A percentile compares a stretch with the other conserved stretches of the same genome.
phyloP scores from a whole-genome alignment of 2,329 filamentous ascomycete genomes.

The Falciphora oryzae region DNA sequence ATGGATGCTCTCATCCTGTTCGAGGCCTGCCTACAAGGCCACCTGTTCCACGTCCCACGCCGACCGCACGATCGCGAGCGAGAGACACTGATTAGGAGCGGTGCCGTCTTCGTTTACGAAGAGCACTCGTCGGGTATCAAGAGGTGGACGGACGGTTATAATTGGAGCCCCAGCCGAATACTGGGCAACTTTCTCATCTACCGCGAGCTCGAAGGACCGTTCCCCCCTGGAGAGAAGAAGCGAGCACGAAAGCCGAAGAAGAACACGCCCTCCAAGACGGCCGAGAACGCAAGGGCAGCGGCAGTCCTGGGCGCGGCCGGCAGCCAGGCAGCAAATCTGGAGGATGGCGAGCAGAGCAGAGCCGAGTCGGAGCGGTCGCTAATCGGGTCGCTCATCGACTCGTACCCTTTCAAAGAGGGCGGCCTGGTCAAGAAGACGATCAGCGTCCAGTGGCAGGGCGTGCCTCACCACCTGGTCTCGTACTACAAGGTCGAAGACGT shows the following conservation, averaged over 20 bases:
- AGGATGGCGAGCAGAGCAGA: not conserved
- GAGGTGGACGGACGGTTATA: conserved; percentile 86
- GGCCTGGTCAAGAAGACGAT: conserved; percentile 92
- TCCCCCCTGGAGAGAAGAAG: conserved; percentile 80
- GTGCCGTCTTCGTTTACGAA: conserved; percentile 87
- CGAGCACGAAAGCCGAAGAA: conserved; percentile 60
- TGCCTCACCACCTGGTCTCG: conserved; percentile 79
- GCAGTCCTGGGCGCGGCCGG: not conserved
- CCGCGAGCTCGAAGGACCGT: conserved; percentile 71
- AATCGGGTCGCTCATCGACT: conserved; percentile 82
- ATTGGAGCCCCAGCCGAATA: conserved; percentile 86
- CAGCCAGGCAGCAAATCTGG: not conserved
- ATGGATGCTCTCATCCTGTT: conserved; percentile 75
- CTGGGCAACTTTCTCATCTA: conserved; percentile 82
- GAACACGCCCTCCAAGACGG: not conserved
- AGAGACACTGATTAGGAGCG: conserved; percentile 69
- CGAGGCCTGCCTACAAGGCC: conserved; percentile 68
- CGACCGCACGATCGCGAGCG: conserved; percentile 84
- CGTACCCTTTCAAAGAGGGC: conserved; percentile 76
- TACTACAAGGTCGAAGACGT: conserved; percentile 84
- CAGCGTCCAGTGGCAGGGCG: conserved; percentile 66
- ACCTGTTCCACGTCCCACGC: conserved; percentile 69
- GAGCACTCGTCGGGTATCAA: conserved; percentile 88
- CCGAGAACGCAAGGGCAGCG: not conserved
- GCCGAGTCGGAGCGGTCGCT: conserved; percentile 34